Base-by-base conservation (phyloP, 139 green algal species). In the Tetradesmus obliquus region DNA sequence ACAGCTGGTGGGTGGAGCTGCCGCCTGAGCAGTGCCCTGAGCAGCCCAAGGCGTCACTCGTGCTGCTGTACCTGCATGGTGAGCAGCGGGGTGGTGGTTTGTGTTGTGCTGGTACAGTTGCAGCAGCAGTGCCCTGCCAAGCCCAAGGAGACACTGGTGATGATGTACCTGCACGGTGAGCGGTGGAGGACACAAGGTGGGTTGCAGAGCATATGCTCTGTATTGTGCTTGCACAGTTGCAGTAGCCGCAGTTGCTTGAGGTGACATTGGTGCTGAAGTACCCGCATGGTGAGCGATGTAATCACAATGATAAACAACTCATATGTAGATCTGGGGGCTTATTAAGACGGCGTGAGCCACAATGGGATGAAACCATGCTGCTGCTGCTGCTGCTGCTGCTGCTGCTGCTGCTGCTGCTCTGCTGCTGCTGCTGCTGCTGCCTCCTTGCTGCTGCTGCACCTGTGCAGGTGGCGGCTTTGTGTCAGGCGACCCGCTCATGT, bases 121-220 rank as follows among this genome's bases (percentile, higher is more conserved):
- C 66, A 74, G 66, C 66, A 82, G n/a, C n/a, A 55, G 74, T 20
- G 54, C 13, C 74, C 74, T 51, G 7, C 20, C 9, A 8, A 15
- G n/a, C n/a, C 74, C n/a, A 82, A 51, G n/a, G n/a, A 2, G 20
- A 17, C 1, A 5, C n/a, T 82, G n/a, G 74, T 82, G 74, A 22
- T 82, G 74, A 55, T 82, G 74, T 82, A 82, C 74, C 74, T 82
- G n/a, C 72, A 81, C 19, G 17, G 72, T 81, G 72, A 45, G 72
- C n/a, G n/a, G n/a, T n/a, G n/a, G n/a, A n/a, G n/a, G n/a, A n/a
- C n/a, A n/a, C n/a, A n/a, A n/a, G n/a, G n/a, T n/a, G n/a, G n/a
- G n/a, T n/a, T n/a, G n/a, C n/a, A n/a, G n/a, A n/a, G n/a, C 20
- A 53, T 51, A 53, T 81, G 9, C n/a, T 17, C 20, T 8, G 62